These are phyloP conservation scores for Rhynchospora pubera DNA, from an alignment of 176 grass and related monocot genomes.

Conservation along the genomic window DNA sequence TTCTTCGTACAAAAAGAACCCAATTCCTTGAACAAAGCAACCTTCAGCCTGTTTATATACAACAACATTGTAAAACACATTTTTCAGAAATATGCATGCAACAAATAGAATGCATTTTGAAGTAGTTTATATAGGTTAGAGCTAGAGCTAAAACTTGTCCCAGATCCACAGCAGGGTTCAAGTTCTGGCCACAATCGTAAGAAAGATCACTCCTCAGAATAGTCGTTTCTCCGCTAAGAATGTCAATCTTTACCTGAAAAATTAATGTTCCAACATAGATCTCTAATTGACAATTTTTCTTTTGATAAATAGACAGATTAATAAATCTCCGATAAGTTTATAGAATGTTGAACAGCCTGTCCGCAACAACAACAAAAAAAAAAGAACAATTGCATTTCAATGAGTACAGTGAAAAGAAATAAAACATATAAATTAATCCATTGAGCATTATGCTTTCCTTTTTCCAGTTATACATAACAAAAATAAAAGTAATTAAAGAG, in stretches of 20 bases:
- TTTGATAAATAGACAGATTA: neutral
- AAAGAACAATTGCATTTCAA: neutral
- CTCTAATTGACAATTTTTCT: neutral
- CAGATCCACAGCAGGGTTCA: slow-evolving; percentile 42
- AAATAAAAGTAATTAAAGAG: neutral
- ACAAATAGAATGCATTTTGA: neutral
- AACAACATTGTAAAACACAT: neutral
- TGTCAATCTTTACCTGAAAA: slow-evolving; percentile 28
- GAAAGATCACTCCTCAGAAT: slow-evolving; percentile 29
- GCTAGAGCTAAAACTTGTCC: slow-evolving; percentile 35
- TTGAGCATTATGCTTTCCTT: too few relatives aligned
- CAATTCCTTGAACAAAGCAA: slow-evolving; percentile 56
- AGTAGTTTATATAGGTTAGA: neutral
- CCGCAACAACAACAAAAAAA: neutral
- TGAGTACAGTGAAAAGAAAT: too few relatives aligned
- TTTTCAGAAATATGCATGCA: neutral
- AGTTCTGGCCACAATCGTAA: slow-evolving; percentile 40
- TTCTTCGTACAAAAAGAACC: slow-evolving; percentile 59
- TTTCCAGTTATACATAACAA: neutral
- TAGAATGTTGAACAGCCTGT: slow-evolving; percentile 11
- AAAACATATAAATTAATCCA: too few relatives aligned
- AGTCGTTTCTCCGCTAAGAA: slow-evolving; percentile 33
- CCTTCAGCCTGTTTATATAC: slow-evolving; percentile 35
- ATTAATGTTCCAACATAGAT: neutral
- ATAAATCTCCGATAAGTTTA: slow-evolving; percentile 21